Evolutionary conservation across 306 rosid genomes (phyloP), one percentile per base, ranked within the genome.

Genomic region (Trifolium dubium): DNA sequence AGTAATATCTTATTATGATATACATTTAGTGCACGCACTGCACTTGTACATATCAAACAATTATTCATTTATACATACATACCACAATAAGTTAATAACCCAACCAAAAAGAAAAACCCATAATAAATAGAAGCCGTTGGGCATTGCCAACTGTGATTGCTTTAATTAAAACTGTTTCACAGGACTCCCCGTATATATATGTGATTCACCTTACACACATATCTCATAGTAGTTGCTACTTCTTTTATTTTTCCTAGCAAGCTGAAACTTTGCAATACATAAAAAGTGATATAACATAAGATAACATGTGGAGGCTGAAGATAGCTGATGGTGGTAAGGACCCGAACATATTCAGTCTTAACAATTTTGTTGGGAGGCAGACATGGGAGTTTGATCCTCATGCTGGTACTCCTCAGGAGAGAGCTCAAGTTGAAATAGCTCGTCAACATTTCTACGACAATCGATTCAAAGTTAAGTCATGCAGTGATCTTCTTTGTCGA

Each of bases 271-370:
- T 28, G n/a, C 6, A 10, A 56, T 23, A 23, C 2, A 56, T 4
- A 32, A 23, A 29, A 23, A 63, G 29, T 35, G 8, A 63, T 37
- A 63, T n/a, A 62, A 2, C 15, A 64, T 1, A 2, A 29, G 7
- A 64, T n/a, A n/a, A 64, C 46, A 62, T 64, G 69, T 39, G 69
- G 69, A 64, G 15, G 69, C 4, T 64, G n/a, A 64, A 64, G 15
- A 37, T 64, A 64, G 49, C 5, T 4, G 69, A 64, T 17, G 69
- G 69, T 64, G 69, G 69, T 2, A 64, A 64, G 0, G 31, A 64
- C 9, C 69, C 32, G 17, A 4, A 64, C 50, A 64, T 64, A 37
- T 64, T 64, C 50, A 64, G 69, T 50, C 5, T 8, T 2, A 64
- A 64, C 14, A 37, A 64, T 10, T 64, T 64, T 19, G 30, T 64